Conservation (phyloP, 2,329 filamentous ascomycete species). For the Sclerotinia glacialis region DNA sequence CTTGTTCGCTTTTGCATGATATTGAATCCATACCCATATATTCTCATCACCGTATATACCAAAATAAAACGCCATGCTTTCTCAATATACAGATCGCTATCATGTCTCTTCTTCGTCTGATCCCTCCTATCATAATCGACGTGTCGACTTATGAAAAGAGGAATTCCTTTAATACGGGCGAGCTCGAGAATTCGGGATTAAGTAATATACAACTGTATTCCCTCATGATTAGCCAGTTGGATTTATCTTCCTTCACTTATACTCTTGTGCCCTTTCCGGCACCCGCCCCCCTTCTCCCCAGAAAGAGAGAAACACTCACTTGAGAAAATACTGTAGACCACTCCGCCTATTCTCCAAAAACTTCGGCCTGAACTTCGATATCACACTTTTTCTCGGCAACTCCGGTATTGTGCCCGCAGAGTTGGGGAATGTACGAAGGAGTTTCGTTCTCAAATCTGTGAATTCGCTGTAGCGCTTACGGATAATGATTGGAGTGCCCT, state of each 20-base stretch:
- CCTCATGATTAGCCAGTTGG: conserved; percentile 21
- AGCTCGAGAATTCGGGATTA: conserved; percentile 90
- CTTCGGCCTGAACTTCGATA: conserved; percentile 78
- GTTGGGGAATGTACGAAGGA: conserved; percentile 78
- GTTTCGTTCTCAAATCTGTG: conserved; percentile 70
- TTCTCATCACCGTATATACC: neutral
- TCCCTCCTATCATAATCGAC: neutral
- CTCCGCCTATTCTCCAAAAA: conserved; percentile 83
- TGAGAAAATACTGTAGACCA: conserved; percentile 88
- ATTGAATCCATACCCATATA: neutral
- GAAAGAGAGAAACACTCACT: conserved; percentile 58
- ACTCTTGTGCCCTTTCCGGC: too few relatives aligned
- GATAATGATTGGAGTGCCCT: conserved; percentile 61
- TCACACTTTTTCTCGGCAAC: conserved; percentile 85
- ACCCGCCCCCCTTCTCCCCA: too few relatives aligned
- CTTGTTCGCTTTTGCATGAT: neutral
- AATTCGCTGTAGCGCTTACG: conserved; percentile 89
- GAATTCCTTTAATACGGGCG: conserved; percentile 88
- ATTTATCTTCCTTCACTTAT: too few relatives aligned
- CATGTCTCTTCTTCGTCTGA: neutral
- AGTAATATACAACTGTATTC: conserved; percentile 73
- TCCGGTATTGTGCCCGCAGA: conserved; percentile 83
- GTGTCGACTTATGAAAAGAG: conserved; percentile 44
- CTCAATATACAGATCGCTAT: conserved; percentile 3
- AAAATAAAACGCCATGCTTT: neutral